Evolutionary conservation across 768 basidiomycete species (phyloP).

Genomic region (Chalciporus chontae): DNA sequence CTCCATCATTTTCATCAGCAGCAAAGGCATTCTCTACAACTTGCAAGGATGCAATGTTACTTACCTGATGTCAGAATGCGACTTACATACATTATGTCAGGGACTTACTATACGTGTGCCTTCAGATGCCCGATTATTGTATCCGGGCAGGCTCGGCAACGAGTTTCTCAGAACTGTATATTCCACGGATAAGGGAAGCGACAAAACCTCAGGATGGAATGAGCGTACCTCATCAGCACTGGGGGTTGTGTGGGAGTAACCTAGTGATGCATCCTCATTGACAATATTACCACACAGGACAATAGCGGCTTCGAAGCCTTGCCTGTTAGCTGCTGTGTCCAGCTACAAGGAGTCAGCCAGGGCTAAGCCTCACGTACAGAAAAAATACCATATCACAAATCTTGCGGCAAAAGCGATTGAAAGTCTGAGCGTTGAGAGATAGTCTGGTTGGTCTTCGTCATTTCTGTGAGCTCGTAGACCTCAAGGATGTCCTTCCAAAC

Average conservation of each 20-base stretch:
- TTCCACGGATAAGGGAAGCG: too few species aligned
- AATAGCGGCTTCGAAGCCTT: background rate
- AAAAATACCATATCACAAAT: background rate
- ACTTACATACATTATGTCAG: too few species aligned
- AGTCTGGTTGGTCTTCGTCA: background rate
- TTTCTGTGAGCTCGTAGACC: background rate
- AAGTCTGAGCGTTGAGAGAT: background rate
- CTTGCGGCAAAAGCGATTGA: background rate
- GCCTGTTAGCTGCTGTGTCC: background rate
- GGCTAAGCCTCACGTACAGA: background rate
- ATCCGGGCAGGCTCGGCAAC: background rate
- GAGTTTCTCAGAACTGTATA: background rate
- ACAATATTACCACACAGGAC: conserved; percentile 3
- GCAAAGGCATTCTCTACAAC: background rate
- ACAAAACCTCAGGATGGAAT: background rate
- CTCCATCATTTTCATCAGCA: background rate
- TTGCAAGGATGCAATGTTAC: background rate
- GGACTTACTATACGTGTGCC: conserved; percentile 2
- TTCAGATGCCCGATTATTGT: conserved; percentile 4
- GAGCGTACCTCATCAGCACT: background rate
- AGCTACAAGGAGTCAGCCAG: background rate
- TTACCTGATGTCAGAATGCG: background rate
- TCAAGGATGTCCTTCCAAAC: background rate
- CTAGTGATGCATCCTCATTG: background rate
- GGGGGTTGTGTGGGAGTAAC: background rate